Percentiles rank a stretch among this genome's conserved stretches.
These are phyloP conservation scores for Mortierella claussenii DNA, from an alignment of 192 early-diverging fungal species.

Conservation along the genomic window DNA sequence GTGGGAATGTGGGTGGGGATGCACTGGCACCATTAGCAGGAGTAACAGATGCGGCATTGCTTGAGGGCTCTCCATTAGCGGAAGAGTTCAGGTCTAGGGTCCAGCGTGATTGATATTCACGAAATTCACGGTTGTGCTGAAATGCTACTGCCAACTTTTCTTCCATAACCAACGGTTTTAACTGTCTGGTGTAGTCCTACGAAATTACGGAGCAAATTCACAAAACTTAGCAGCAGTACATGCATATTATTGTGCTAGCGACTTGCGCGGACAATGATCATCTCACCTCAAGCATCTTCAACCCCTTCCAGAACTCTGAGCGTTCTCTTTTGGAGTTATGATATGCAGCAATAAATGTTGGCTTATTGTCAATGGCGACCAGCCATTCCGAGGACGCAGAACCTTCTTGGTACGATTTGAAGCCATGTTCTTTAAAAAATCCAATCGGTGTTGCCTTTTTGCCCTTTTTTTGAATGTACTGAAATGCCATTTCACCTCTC, in stretches of 20 bases:
- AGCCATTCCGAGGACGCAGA: conserved; percentile 15
- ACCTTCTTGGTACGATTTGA: conserved; percentile 14
- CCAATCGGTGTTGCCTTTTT: conserved; percentile 3
- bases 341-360: conserved; percentile 5
- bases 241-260: too few species aligned
- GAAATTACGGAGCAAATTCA: too few species aligned
- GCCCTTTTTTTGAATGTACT: conserved; percentile 1
- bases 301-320: conserved; percentile 4
- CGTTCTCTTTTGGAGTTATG: conserved; percentile 2
- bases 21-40: conserved; percentile 3
- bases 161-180: neutral
- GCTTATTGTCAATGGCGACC: neutral
- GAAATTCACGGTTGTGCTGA: neutral
- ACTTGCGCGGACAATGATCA: conserved; percentile 3
- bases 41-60: neutral
- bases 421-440: conserved; percentile 7
- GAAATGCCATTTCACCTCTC: neutral
- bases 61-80: conserved; percentile 2
- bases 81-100: conserved; percentile 1
- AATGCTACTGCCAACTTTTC: neutral
- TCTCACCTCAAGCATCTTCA: conserved; percentile 5
- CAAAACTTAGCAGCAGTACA: too few species aligned
- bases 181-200: too few species aligned
- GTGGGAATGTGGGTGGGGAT: neutral
- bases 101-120: neutral